Evolutionary conservation across 306 rosid species (phyloP), one percentile per base, ranked within the genome.

Genomic region (Medicago lupulina): DNA sequence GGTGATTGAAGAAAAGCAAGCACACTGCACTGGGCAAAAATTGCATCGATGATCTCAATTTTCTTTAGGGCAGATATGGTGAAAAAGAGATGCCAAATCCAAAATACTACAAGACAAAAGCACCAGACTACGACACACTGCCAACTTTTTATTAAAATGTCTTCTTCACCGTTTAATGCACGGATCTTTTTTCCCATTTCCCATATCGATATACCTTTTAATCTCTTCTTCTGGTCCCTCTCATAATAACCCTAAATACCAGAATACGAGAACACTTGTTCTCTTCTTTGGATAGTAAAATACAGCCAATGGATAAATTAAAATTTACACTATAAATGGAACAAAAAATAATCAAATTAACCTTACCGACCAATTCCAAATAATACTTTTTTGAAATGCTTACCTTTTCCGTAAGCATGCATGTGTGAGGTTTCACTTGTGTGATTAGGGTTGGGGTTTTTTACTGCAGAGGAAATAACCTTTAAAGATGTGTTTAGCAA

Each of bases 41-140:
- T 43, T 34, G 81, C 84, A 87, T 85, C 44, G 89, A 70, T 69
- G 88, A 70, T 76, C 66, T 84, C 76, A 73, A 84, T 55, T 81
- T 82, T 70, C 55, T 21, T 78, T 64, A 28, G 19, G 73, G 78
- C 14, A 14, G 65, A 79, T 7, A 68, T 17, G 75, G 58, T 47
- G 78, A 65, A 51, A 16, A 47, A 51, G 75, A 79, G 77, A 90
- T 90, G 76, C 95, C 85, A 73, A 80, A 65, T 83, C 91, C 96
- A 88, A 88, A 88, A 46, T 18, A 36, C 85, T 58, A 81, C 53
- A 80, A 68, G 91, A 88, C 87, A 51, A 89, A 88, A 68, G 4
- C 15, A 65, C 14, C 72, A 43, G 78, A 63, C 80, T 49, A 46
- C 43, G 83, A 85, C 43, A 83, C 80, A 73, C 62, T 77, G 78